Percentiles rank a stretch among this genome's conserved stretches.
These are phyloP conservation scores for Trichosanthes truncata DNA, from an alignment of 306 rosid genomes.

Conservation along the genomic window DNA sequence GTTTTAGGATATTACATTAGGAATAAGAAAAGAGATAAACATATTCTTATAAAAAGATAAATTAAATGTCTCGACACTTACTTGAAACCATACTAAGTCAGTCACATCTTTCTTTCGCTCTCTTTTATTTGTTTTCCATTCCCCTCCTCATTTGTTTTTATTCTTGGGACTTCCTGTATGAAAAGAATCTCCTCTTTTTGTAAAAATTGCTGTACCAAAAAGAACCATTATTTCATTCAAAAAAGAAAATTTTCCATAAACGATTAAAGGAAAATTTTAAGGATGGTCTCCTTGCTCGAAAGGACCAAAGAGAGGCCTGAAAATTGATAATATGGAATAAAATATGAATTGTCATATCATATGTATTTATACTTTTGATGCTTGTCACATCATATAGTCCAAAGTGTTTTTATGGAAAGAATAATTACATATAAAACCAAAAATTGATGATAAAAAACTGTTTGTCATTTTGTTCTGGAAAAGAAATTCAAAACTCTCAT, in stretches of 20 bases:
- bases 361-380: background rate
- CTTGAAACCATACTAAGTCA: background rate
- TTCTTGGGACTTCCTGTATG: background rate
- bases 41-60: no score
- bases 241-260: background rate
- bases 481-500: background rate
- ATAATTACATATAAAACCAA: background rate
- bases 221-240: background rate
- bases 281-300: background rate
- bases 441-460: background rate
- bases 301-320: background rate
- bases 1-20: background rate
- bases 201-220: background rate
- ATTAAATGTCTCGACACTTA: no score
- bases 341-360: background rate
- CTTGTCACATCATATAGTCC: slow-evolving; percentile 1
- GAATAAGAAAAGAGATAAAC: background rate
- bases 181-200: background rate
- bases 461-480: background rate
- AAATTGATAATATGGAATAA: background rate
- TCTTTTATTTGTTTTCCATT: background rate
- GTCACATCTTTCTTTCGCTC: background rate
- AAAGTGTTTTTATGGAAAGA: background rate
- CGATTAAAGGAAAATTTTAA: background rate
- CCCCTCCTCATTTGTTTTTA: background rate